Percentiles rank a stretch among this genome's conserved stretches.
Evolutionary conservation across 228 moss, liverwort and hornwort species (phyloP).

Genomic region (Sphagnum fallax): DNA sequence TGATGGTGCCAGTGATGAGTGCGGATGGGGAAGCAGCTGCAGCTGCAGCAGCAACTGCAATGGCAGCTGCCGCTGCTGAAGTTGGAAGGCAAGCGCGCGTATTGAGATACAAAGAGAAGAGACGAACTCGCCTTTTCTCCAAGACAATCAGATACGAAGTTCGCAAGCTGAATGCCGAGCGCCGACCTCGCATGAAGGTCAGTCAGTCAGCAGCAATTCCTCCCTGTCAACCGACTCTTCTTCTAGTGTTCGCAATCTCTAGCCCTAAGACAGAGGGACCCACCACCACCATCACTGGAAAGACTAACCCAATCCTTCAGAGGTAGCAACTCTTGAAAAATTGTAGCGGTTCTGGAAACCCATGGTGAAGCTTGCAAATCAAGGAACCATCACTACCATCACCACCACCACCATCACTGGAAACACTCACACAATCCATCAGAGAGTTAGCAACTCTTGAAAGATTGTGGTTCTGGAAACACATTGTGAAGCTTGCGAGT

Average conservation of each 20-base stretch:
- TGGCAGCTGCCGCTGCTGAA: constrained; percentile 6
- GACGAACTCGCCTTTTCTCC: constrained; percentile 14
- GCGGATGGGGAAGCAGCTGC: no score
- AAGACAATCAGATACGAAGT: constrained; percentile 16
- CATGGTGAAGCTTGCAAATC: background rate
- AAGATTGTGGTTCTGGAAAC: no score
- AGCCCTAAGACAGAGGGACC: background rate
- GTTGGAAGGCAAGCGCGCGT: constrained; percentile 12
- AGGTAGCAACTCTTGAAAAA: no score
- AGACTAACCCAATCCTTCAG: background rate
- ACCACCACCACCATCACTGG: no score
- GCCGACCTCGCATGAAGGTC: constrained; percentile 24
- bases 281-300: background rate
- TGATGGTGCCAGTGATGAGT: no score
- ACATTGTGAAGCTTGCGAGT: no score
- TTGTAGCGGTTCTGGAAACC: no score
- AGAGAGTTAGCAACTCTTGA: no score
- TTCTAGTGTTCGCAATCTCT: no score
- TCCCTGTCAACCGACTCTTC: no score
- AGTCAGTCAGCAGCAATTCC: background rate
- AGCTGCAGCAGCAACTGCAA: no score
- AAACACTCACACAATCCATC: no score
- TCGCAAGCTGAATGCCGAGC: constrained; percentile 21
- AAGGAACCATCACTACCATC: background rate
- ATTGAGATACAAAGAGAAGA: constrained; percentile 17